A percentile compares a stretch with the other conserved stretches of the same genome.
Conservation (phyloP, 2,329 filamentous ascomycete species). For the Chrysosporium queenslandicum region DNA sequence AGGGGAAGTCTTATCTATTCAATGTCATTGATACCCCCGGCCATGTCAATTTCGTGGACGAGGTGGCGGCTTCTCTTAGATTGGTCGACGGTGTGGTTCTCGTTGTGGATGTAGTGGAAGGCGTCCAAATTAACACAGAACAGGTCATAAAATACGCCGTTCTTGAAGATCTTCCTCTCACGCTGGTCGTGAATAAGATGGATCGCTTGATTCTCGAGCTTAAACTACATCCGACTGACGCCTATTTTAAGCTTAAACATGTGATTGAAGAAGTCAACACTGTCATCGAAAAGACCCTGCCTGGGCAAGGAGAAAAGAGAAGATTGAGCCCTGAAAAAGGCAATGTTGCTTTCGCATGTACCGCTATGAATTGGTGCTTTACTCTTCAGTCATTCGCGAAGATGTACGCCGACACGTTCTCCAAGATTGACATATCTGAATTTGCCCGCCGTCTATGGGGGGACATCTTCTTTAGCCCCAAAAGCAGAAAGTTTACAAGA, state of each 20-base stretch:
- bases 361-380: conserved; percentile 93
- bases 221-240: conserved; percentile 85
- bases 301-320: conserved; percentile 65
- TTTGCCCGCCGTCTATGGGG: conserved; percentile 86
- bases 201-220: conserved; percentile 89
- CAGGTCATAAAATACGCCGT: conserved; percentile 95
- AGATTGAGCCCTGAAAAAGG: conserved; percentile 91
- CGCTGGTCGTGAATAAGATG: conserved; percentile 93
- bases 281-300: conserved; percentile 76
- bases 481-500: conserved; percentile 80
- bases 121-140: conserved; percentile 97
- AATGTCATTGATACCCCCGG: conserved; percentile 95
- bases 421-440: conserved; percentile 68
- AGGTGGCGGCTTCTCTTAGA: conserved; percentile 78
- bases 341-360: conserved; percentile 94
- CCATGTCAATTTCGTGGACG: conserved; percentile 97
- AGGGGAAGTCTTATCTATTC: conserved; percentile 87
- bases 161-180: conserved; percentile 77
- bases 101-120: conserved; percentile 92
- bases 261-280: conserved; percentile 98
- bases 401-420: conserved; percentile 88
- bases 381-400: conserved; percentile 87
- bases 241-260: conserved; percentile 98
- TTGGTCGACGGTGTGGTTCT: conserved; percentile 86
- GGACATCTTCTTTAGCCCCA: conserved; percentile 90